These are phyloP conservation scores for Trichosporon faecale DNA, from an alignment of 1,284 basidiomycete genomes.

Conservation along the genomic window DNA sequence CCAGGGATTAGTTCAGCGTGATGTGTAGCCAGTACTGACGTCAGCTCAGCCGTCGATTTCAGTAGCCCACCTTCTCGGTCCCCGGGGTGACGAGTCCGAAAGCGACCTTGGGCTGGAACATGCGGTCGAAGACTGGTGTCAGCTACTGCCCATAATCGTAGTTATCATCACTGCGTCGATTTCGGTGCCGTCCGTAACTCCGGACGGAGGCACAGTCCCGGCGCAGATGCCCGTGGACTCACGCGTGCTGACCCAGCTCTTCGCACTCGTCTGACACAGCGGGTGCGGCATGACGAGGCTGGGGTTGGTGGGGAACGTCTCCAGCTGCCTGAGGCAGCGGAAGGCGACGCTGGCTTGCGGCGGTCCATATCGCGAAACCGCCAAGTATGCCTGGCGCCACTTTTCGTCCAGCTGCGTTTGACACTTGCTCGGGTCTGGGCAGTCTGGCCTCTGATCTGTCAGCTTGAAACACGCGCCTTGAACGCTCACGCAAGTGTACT, in stretches of 20 bases:
- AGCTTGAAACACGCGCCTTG: background rate
- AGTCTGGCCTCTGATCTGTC: constrained; percentile 66
- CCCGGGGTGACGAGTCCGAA: constrained; percentile 36
- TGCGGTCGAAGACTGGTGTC: constrained; percentile 75
- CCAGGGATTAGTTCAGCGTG: constrained; percentile 14
- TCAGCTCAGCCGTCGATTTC: constrained; percentile 13
- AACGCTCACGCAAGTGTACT: constrained; percentile 51
- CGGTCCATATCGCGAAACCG: constrained; percentile 77
- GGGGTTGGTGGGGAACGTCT: constrained; percentile 71
- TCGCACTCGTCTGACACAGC: constrained; percentile 79
- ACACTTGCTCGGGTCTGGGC: constrained; percentile 74
- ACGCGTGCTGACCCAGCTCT: constrained; percentile 78
- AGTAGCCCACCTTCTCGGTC: constrained; percentile 42
- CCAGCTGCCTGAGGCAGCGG: constrained; percentile 32
- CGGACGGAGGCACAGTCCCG: too few relatives aligned
- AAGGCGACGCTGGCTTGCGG: constrained; percentile 42
- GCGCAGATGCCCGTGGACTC: constrained; percentile 39
- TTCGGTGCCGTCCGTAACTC: too few relatives aligned
- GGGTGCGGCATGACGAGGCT: constrained; percentile 86
- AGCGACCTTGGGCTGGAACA: constrained; percentile 60
- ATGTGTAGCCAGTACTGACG: constrained; percentile 40
- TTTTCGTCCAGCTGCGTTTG: constrained; percentile 88
- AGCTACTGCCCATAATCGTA: background rate
- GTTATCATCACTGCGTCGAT: too few relatives aligned
- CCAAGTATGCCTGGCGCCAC: constrained; percentile 81